Conservation (phyloP, 495 filamentous ascomycete genomes). For the Penicillium paradoxum region DNA sequence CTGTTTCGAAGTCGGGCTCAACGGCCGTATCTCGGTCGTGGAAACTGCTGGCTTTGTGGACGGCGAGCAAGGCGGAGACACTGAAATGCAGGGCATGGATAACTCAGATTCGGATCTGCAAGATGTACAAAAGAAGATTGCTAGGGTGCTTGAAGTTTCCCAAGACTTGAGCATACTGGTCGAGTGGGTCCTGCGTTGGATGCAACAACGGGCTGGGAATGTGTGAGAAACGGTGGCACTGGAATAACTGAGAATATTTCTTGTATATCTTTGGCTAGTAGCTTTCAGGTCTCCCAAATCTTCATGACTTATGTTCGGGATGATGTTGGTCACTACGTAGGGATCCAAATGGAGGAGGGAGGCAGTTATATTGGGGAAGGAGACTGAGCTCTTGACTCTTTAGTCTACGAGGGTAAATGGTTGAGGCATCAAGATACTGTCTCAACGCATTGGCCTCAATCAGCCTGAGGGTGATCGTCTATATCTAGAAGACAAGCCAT, state of each 20-base stretch:
- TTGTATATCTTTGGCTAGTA: background rate
- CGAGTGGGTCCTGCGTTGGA: slow-evolving; percentile 47
- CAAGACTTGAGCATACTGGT: slow-evolving; percentile 55
- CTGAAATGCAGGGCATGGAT: slow-evolving; percentile 23
- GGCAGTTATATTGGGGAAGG: too few species aligned
- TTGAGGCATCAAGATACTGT: too few species aligned
- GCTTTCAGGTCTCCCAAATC: background rate
- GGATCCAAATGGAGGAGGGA: too few species aligned
- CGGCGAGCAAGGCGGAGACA: slow-evolving; percentile 16
- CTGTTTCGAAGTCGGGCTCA: slow-evolving; percentile 56
- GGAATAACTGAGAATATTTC: background rate
- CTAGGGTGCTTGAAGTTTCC: slow-evolving; percentile 38
- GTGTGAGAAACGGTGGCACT: slow-evolving; percentile 15
- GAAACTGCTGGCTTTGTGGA: slow-evolving; percentile 31
- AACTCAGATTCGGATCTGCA: slow-evolving; percentile 23
- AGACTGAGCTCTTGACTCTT: too few species aligned
- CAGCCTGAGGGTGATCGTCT: too few species aligned
- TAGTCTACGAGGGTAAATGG: too few species aligned
- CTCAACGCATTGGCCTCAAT: too few species aligned
- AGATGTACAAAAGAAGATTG: slow-evolving; percentile 37
- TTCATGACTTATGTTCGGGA: background rate
- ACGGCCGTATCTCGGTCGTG: slow-evolving; percentile 51
- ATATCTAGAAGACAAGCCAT: too few species aligned
- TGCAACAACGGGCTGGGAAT: slow-evolving; percentile 24
- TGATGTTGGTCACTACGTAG: background rate